Evolutionary conservation across 192 early-diverging fungal species (phyloP).

Genomic region (Backusella australiensis): DNA sequence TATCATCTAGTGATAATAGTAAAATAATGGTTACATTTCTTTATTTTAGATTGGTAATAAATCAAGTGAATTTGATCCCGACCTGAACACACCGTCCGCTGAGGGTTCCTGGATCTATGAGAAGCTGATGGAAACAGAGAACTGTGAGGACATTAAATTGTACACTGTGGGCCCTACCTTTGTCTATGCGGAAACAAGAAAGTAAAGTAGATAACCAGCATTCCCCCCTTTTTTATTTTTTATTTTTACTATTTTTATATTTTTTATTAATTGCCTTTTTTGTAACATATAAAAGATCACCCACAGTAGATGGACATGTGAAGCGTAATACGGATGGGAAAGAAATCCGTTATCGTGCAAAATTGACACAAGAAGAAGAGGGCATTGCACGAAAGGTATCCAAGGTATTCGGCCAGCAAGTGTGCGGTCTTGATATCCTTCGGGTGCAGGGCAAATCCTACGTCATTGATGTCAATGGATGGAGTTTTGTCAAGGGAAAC

Average conservation of each 20-base stretch:
- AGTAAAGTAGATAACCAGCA: slow-evolving; percentile 43
- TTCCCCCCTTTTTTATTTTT: background rate
- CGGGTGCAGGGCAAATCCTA: slow-evolving; percentile 78
- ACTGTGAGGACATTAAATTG: slow-evolving; percentile 96
- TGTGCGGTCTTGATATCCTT: slow-evolving; percentile 94
- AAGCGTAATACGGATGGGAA: slow-evolving; percentile 94
- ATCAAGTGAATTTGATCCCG: slow-evolving; percentile 84
- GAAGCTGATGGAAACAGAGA: slow-evolving; percentile 91
- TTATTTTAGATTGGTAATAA: slow-evolving; percentile 81
- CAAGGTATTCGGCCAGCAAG: slow-evolving; percentile 84
- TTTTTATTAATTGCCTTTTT: background rate
- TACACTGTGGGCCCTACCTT: slow-evolving; percentile 90
- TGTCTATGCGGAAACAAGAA: slow-evolving; percentile 94
- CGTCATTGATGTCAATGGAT: slow-evolving; percentile 99
- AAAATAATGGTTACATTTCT: background rate
- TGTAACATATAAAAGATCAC: slow-evolving; percentile 55
- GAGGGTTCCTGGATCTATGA: slow-evolving; percentile 93
- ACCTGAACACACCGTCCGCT: slow-evolving; percentile 60
- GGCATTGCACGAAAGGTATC: slow-evolving; percentile 73
- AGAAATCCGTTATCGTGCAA: slow-evolving; percentile 90
- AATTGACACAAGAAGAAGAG: slow-evolving; percentile 77
- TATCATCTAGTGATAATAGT: background rate
- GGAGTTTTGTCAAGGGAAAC: slow-evolving; percentile 98
- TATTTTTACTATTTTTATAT: background rate
- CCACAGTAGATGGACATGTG: slow-evolving; percentile 95